These are phyloP conservation scores for Tolypocladium ophioglossoides DNA, from an alignment of 2,329 filamentous ascomycete species.

Conservation along the genomic window DNA sequence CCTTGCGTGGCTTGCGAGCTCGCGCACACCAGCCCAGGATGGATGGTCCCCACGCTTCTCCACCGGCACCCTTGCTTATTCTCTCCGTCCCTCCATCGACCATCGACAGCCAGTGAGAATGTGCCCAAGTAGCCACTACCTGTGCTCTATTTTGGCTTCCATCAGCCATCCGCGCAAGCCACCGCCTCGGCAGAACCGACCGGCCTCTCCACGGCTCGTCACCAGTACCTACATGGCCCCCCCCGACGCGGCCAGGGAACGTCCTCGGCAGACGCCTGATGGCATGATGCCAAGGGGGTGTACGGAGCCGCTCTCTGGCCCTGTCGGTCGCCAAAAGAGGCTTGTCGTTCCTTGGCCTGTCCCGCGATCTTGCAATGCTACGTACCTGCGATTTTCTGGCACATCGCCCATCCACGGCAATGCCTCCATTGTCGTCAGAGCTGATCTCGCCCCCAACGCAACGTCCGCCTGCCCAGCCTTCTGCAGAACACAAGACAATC, in stretches of 20 bases:
- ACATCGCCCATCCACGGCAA: conserved; percentile 5
- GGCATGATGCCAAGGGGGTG: conserved; percentile 6
- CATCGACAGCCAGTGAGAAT: neutral
- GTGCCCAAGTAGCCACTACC: conserved; percentile 5
- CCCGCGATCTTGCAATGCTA: conserved; percentile 5
- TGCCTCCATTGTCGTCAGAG: conserved; percentile 8
- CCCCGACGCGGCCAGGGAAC: conserved; percentile 1
- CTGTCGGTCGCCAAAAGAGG: conserved; percentile 1
- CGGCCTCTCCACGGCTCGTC: conserved; percentile 11
- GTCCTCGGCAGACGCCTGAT: conserved; percentile 21
- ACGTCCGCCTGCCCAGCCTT: conserved; percentile 13
- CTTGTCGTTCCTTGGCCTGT: neutral
- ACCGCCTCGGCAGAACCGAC: conserved; percentile 4
- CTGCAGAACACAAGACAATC: conserved; percentile 9
- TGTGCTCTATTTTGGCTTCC: conserved; percentile 4
- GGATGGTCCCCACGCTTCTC: conserved; percentile 1
- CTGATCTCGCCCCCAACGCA: conserved; percentile 12
- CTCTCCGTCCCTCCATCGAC: neutral
- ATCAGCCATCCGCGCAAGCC: conserved; percentile 1
- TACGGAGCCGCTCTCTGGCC: neutral
- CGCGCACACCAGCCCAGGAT: neutral
- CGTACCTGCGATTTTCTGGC: conserved; percentile 6
- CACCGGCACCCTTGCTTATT: conserved; percentile 3
- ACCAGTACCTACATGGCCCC: conserved; percentile 9
- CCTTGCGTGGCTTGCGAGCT: conserved; percentile 7